phyloP scores from a whole-genome alignment of 2,329 filamentous ascomycete genomes.

The Xylariaceae sp. region DNA sequence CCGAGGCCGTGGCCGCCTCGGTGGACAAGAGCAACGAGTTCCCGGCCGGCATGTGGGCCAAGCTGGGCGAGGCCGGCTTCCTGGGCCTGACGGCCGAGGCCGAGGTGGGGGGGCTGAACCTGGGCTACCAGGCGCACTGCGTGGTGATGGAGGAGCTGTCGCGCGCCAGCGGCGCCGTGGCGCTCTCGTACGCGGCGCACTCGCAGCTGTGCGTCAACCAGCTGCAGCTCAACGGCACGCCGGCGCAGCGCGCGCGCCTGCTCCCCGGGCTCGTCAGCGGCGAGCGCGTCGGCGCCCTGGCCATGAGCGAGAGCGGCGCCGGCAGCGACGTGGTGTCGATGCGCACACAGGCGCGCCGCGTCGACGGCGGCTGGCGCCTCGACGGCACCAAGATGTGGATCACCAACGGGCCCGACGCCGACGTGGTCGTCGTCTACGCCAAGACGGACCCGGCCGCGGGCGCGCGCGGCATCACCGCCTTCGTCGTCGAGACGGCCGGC shows the following conservation, averaged over 20 bases:
- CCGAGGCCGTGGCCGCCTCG: slow-evolving; percentile 69
- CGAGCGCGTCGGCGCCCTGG: slow-evolving; percentile 74
- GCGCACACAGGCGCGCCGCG: slow-evolving; percentile 74
- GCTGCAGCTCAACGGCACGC: slow-evolving; percentile 77
- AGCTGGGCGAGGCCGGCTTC: slow-evolving; percentile 84
- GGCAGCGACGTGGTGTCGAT: slow-evolving; percentile 94
- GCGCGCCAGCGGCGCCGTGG: slow-evolving; percentile 75
- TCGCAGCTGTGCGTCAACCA: slow-evolving; percentile 96
- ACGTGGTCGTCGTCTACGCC: slow-evolving; percentile 90
- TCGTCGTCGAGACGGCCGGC: slow-evolving; percentile 68
- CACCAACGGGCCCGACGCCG: slow-evolving; percentile 93
- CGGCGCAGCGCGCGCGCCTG: slow-evolving; percentile 71
- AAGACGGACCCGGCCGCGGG: slow-evolving; percentile 77
- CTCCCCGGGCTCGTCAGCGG: slow-evolving; percentile 77
- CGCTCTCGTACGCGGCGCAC: slow-evolving; percentile 89
- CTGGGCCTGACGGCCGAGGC: slow-evolving; percentile 91
- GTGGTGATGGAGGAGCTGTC: slow-evolving; percentile 93
- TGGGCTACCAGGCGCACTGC: slow-evolving; percentile 97
- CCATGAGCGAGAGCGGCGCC: slow-evolving; percentile 89
- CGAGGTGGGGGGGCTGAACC: slow-evolving; percentile 76
- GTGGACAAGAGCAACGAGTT: slow-evolving; percentile 88
- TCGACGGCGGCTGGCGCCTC: slow-evolving; percentile 77
- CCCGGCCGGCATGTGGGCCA: slow-evolving; percentile 85
- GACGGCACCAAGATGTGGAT: slow-evolving; percentile 99
- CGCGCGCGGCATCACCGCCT: slow-evolving; percentile 90